Base-by-base conservation (phyloP, 495 filamentous ascomycete species). In the Talaromyces borbonicus region DNA sequence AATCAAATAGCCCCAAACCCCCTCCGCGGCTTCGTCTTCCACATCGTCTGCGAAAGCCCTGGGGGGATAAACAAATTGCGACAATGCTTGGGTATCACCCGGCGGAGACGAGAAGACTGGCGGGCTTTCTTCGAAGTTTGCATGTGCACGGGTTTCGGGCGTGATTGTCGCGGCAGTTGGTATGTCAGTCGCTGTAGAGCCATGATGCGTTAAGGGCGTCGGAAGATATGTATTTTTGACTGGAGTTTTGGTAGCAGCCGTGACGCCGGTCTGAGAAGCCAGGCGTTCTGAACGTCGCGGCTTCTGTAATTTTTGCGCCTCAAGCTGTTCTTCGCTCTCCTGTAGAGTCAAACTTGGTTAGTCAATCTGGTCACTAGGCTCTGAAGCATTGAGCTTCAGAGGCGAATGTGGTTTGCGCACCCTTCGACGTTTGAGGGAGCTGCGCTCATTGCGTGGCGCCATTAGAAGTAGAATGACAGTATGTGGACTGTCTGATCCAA, bases 1-100 rank as follows among this genome's bases (percentile, higher is more conserved):
- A 47, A 94, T 75, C 4, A 98, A 68, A 52, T 98, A 98, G 9
- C 92, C 92, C 93, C 92, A 98, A 1, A 96, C 87, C 7, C 87
- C 87, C 55, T 95, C 87, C 15, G 79, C 86, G 45, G 57, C 54
- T 53, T 86, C 81, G 58, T 96, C 87, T 39, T 85, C 76, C 0
- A 93, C 87, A 31, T 90, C 86, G 41, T 87, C 80, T 6, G 84
- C 83, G 18, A 87, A 75, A 26, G 79, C 74, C n/a, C 76, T 70
- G 4, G 86, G 78, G 2, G 85, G 82, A 43, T 85, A 79, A 19
- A 86, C 63, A 58, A 84, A 86, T 65, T 98, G 92, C 7, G 86
- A 90, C 30, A 77, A 69, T 0, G 73, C 72, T 53, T 84, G 80
- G 0, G 80, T 84, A 54, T 84, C 80, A 16, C 60, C 64, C 2